Base-by-base conservation (phyloP, 2,329 filamentous ascomycete species). In the Pestalotiopsis sp. region DNA sequence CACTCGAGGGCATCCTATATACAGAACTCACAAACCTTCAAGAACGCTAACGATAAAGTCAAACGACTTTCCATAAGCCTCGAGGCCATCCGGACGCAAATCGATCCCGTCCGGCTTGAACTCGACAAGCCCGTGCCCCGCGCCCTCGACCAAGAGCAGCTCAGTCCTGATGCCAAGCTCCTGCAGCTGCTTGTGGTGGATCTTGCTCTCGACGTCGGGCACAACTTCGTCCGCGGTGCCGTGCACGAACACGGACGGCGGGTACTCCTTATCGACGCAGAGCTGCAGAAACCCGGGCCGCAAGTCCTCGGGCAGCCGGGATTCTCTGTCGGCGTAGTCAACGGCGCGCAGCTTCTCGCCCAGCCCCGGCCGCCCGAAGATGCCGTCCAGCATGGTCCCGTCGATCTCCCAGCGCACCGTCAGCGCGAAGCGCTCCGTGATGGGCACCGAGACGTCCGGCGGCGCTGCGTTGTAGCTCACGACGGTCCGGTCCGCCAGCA, bases 401-500 rank as follows among this genome's bases (percentile, higher is more conserved):
- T 66, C 64, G 23, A 66, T 17, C 49, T 66, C 64, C 64, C 64
- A 66, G 64, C 64, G 64, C 41, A 38, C 64, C 20, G 64, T 66
- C 14, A 66, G 64, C 45, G 64, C 64, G 23, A 66, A 66, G 4
- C 62, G 38, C 23, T 65, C 45, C 62, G 62, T 49, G 20, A 45
- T 45, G 23, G 62, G 62, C 31, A 36, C n/a, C n/a, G 25, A 11
- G 27, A 14, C 25, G n/a, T 52, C 45, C 14, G 45, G 14, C 6
- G 59, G 12, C 13, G 59, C 59, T 4, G 23, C n/a, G 25, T 66
- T 45, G n/a, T 36, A n/a, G 49, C 64, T 66, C 23, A 66, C 64
- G 3, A 66, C 64, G 20, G 64, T 31, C 2, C 49, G 25, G 45
- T 66, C 64, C 17, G 64, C 64, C 20, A 66, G 45, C 41, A 66